phyloP scores from a whole-genome alignment of 2,329 filamentous ascomycete genomes.

The Pseudogymnoascus sp. region DNA sequence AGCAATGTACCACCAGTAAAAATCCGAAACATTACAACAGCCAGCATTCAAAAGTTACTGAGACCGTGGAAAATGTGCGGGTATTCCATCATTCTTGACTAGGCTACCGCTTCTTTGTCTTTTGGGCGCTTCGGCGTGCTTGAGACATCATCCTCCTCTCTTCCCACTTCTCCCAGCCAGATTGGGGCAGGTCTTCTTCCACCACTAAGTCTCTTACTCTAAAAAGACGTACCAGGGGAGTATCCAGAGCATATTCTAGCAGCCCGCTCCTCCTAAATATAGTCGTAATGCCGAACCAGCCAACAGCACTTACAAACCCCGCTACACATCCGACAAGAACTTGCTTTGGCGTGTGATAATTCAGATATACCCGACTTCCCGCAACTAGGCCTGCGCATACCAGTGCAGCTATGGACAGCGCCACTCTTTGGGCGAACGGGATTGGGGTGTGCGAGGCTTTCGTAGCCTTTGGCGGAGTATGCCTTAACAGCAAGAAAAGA shows the following conservation, averaged over 20 bases:
- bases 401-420: constrained; percentile 48
- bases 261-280: constrained; percentile 57
- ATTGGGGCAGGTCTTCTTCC: constrained; percentile 80
- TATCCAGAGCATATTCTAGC: constrained; percentile 64
- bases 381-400: constrained; percentile 61
- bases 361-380: constrained; percentile 78
- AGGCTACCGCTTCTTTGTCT: constrained; percentile 1
- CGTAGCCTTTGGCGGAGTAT: constrained; percentile 45
- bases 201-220: constrained; percentile 76
- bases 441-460: constrained; percentile 40
- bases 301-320: constrained; percentile 60
- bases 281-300: constrained; percentile 72
- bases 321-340: constrained; percentile 71
- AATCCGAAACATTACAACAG: neutral
- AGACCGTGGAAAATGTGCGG: neutral
- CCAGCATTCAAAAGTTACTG: neutral
- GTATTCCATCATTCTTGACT: neutral
- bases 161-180: constrained; percentile 92
- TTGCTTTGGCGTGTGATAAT: constrained; percentile 84
- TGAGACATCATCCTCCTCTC: constrained; percentile 20
- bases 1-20: neutral
- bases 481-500: constrained; percentile 77
- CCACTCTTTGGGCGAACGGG: constrained; percentile 48
- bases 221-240: constrained; percentile 53
- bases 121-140: neutral